Conservation (phyloP, 179 eudicot genomes). For the Monotropa hypopitys region DNA sequence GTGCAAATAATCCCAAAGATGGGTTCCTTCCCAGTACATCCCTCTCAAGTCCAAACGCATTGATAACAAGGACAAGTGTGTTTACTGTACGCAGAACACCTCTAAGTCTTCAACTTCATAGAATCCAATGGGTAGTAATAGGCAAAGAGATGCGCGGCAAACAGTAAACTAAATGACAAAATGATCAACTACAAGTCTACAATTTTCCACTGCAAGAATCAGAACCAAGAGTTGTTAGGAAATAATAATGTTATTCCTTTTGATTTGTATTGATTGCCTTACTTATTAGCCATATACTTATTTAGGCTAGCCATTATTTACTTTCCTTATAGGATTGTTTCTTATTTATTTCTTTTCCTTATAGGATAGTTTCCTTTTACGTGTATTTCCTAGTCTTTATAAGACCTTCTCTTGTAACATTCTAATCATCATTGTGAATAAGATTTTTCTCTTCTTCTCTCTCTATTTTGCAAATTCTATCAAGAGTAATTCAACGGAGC, state of each 20-base stretch:
- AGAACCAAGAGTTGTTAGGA: not conserved
- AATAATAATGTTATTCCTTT: too few species aligned
- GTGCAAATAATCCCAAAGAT: not conserved
- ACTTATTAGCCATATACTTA: too few species aligned
- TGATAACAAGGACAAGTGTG: not conserved
- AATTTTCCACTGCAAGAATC: not conserved
- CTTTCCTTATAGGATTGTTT: too few species aligned
- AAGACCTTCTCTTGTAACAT: too few species aligned
- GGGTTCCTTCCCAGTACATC: not conserved
- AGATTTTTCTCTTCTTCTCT: too few species aligned
- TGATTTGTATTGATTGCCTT: too few species aligned
- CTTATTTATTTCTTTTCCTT: too few species aligned
- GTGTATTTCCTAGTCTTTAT: too few species aligned
- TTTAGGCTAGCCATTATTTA: too few species aligned
- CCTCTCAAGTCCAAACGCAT: not conserved
- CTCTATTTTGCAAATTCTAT: too few species aligned
- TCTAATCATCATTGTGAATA: too few species aligned
- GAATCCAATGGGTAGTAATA: not conserved
- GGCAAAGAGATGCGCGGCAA: not conserved
- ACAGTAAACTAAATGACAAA: not conserved
- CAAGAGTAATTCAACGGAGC: not conserved
- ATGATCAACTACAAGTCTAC: not conserved
- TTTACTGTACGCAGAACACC: not conserved
- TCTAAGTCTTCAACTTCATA: not conserved
- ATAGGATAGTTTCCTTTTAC: too few species aligned